Evolutionary conservation across 1,284 basidiomycete species (phyloP).

Genomic region (Coniferiporia sulphurascens): DNA sequence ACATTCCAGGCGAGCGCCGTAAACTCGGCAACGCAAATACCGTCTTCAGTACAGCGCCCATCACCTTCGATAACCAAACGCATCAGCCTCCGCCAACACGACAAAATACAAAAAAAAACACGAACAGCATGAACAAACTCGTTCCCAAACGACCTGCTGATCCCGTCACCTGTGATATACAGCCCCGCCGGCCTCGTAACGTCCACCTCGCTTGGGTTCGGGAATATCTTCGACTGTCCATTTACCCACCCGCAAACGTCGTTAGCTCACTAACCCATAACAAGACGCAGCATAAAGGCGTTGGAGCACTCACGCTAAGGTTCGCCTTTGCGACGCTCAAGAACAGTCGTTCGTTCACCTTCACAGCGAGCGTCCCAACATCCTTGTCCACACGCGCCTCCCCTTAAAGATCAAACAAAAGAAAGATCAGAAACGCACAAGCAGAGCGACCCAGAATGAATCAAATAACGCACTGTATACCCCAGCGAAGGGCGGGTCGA

Average conservation of each 20-base stretch:
- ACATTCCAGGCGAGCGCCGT: slow-evolving; percentile 46
- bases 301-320: slow-evolving; percentile 48
- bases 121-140: slow-evolving; percentile 24
- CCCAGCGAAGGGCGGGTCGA: slow-evolving; percentile 45
- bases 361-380: slow-evolving; percentile 39
- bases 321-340: slow-evolving; percentile 55
- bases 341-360: slow-evolving; percentile 49
- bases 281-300: background rate
- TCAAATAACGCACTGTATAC: slow-evolving; percentile 41
- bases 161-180: slow-evolving; percentile 51
- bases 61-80: slow-evolving; percentile 28
- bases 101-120: background rate
- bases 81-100: background rate
- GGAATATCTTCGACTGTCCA: slow-evolving; percentile 40
- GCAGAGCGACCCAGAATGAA: background rate
- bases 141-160: slow-evolving; percentile 51
- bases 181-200: slow-evolving; percentile 41
- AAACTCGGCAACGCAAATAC: slow-evolving; percentile 47
- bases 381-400: slow-evolving; percentile 40
- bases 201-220: slow-evolving; percentile 44
- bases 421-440: background rate
- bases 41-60: slow-evolving; percentile 42
- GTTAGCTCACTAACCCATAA: too few species aligned
- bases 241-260: background rate
- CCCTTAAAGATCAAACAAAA: slow-evolving; percentile 29